These are phyloP conservation scores for Isoetes engelmannii DNA, from an alignment of 83 land plant genomes.

Conservation along the genomic window DNA sequence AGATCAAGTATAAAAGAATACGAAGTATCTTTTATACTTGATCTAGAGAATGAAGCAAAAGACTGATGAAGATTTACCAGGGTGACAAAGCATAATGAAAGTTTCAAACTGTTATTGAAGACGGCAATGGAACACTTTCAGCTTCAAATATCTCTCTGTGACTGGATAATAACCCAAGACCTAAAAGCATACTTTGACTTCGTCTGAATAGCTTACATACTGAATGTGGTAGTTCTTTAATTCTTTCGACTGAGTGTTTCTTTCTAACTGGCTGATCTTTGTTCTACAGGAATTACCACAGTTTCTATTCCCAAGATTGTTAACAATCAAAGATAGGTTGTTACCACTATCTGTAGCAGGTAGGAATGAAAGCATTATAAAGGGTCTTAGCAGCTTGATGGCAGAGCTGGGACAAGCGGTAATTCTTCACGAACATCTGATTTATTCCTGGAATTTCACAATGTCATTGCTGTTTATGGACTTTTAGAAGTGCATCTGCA, in stretches of 20 bases:
- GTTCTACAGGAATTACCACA: slow-evolving; percentile 64
- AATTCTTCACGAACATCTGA: slow-evolving; percentile 25
- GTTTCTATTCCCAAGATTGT: slow-evolving; percentile 56
- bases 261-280: neutral
- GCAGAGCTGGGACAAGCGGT: slow-evolving; percentile 97
- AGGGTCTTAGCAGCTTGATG: slow-evolving; percentile 81
- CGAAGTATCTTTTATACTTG: too few species aligned
- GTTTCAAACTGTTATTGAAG: neutral
- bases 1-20: too few species aligned
- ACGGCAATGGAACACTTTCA: neutral
- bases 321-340: slow-evolving; percentile 61
- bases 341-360: slow-evolving; percentile 61
- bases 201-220: neutral
- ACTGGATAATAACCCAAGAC: too few species aligned
- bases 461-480: too few species aligned
- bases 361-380: slow-evolving; percentile 63
- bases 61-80: too few species aligned
- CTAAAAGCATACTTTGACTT: neutral
- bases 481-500: too few species aligned
- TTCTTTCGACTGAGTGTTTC: neutral
- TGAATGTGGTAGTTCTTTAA: neutral
- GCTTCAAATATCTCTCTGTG: too few species aligned
- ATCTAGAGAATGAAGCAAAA: too few species aligned
- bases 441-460: too few species aligned
- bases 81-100: too few species aligned